These are phyloP conservation scores for Calamus simplicifolius DNA, from an alignment of 176 grass and related monocot genomes.

Conservation along the genomic window DNA sequence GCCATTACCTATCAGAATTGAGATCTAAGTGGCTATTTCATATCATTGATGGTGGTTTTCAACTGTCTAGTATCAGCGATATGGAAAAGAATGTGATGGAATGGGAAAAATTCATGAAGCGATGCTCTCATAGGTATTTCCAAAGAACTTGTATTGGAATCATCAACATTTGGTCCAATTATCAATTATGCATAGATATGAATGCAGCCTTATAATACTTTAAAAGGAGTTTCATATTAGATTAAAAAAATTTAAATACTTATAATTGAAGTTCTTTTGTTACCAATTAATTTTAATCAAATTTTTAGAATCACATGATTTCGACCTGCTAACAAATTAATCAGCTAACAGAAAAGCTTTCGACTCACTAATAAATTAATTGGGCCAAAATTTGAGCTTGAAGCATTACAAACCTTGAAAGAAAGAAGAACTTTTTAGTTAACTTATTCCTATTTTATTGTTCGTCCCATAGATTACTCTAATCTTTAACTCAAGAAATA, in stretches of 20 bases:
- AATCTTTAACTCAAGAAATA: not conserved
- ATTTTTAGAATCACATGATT: no score
- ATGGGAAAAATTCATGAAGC: constrained; percentile 5
- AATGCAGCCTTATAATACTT: not conserved
- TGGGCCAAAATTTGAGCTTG: no score
- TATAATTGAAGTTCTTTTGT: no score
- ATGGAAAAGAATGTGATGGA: constrained; percentile 15
- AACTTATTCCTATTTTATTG: constrained; percentile 10
- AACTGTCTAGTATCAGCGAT: constrained; percentile 18
- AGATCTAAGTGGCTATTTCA: constrained; percentile 28
- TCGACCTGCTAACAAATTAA: no score
- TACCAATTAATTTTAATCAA: no score
- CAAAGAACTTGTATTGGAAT: constrained; percentile 1
- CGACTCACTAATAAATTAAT: no score
- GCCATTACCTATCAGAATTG: constrained; percentile 6
- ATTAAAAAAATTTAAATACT: no score
- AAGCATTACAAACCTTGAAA: constrained; percentile 1
- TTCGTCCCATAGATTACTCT: constrained; percentile 12
- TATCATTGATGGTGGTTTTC: constrained; percentile 15
- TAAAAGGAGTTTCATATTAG: no score
- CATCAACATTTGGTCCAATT: constrained; percentile 12
- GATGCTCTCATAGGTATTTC: not conserved
- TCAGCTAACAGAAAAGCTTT: no score
- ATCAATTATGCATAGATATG: constrained; percentile 29
- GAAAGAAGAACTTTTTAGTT: constrained; percentile 25